These are phyloP conservation scores for Cryptococcus maquisensis DNA, from an alignment of 1,284 basidiomycete genomes.

Conservation along the genomic window DNA sequence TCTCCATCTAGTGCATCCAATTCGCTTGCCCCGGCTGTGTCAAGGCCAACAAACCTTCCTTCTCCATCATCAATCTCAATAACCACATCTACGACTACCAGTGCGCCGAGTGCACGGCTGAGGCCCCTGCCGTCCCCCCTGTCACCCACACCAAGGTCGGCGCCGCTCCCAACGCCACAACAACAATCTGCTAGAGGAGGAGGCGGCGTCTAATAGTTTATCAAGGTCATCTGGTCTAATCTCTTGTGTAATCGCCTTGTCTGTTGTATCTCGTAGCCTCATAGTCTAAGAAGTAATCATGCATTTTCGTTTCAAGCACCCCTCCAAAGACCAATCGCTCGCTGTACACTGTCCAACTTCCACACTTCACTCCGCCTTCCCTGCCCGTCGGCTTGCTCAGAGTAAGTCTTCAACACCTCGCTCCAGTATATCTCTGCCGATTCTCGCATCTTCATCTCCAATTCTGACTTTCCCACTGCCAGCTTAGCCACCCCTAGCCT, in stretches of 20 bases:
- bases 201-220: neutral
- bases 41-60: slow-evolving; percentile 12
- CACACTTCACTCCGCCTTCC: slow-evolving; percentile 11
- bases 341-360: slow-evolving; percentile 28
- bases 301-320: neutral
- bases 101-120: slow-evolving; percentile 16
- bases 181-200: slow-evolving; percentile 2
- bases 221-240: neutral
- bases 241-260: neutral
- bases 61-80: slow-evolving; percentile 15
- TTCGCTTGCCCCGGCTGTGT: slow-evolving; percentile 23
- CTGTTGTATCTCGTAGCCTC: slow-evolving; percentile 1
- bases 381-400: slow-evolving; percentile 6
- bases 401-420: slow-evolving; percentile 12
- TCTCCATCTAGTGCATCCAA: slow-evolving; percentile 14
- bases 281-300: neutral
- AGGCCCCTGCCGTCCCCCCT: neutral
- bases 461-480: neutral
- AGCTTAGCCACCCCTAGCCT: slow-evolving; percentile 11
- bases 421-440: slow-evolving; percentile 19
- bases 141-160: slow-evolving; percentile 3
- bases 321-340: slow-evolving; percentile 23
- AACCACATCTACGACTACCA: slow-evolving; percentile 23
- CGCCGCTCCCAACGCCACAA: neutral
- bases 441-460: slow-evolving; percentile 16